Conservation (phyloP, 768 basidiomycete genomes). For the Agrocybe pediades region DNA sequence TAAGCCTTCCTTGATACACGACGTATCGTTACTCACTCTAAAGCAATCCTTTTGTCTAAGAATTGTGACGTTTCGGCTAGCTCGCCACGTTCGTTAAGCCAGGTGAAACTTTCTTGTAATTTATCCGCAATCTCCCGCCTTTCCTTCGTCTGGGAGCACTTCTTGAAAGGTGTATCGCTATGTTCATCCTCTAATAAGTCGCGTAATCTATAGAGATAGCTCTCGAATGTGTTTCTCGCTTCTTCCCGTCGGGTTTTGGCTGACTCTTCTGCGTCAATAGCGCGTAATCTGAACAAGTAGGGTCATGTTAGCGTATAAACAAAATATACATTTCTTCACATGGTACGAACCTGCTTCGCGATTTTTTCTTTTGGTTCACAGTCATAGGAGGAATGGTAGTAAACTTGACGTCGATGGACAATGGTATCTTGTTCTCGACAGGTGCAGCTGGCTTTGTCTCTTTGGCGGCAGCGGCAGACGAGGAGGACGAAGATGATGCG, state of each 20-base stretch:
- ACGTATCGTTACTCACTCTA: constrained; percentile 72
- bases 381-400: constrained; percentile 77
- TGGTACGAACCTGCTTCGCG: constrained; percentile 67
- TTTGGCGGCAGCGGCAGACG: constrained; percentile 30
- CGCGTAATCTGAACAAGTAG: constrained; percentile 59
- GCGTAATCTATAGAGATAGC: constrained; percentile 89
- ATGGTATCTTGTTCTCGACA: constrained; percentile 65
- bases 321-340: neutral
- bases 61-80: constrained; percentile 76
- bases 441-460: constrained; percentile 40
- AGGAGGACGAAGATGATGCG: constrained; percentile 33
- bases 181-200: constrained; percentile 76
- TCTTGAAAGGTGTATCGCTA: constrained; percentile 73
- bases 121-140: constrained; percentile 63
- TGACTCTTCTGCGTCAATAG: constrained; percentile 76
- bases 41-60: constrained; percentile 69
- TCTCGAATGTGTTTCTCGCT: constrained; percentile 87
- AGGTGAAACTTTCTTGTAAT: constrained; percentile 73
- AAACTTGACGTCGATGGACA: constrained; percentile 65
- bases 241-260: constrained; percentile 83
- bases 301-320: neutral
- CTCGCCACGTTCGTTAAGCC: constrained; percentile 88
- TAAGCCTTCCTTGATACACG: neutral
- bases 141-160: constrained; percentile 79
- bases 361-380: constrained; percentile 69